Conservation (phyloP, 2,329 filamentous ascomycete species). For the Arthrinium phaeospermum region DNA sequence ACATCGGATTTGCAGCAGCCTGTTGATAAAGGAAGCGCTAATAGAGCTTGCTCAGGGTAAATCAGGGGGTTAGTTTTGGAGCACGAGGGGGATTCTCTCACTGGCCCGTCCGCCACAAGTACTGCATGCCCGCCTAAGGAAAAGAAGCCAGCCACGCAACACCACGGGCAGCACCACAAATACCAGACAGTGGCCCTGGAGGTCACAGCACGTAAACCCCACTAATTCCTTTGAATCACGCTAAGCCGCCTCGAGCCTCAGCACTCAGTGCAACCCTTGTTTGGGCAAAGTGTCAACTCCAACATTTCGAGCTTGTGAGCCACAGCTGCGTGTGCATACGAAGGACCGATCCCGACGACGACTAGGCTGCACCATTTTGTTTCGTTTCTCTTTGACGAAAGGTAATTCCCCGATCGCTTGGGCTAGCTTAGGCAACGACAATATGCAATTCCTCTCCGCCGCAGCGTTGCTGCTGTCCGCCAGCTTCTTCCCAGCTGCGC, state of each 20-base stretch:
- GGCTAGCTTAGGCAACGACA: conserved; percentile 22
- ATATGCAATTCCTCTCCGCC: conserved; percentile 52
- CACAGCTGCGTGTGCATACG: conserved; percentile 12
- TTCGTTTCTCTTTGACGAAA: not conserved
- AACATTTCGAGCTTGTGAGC: conserved; percentile 17
- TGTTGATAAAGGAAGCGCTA: not conserved
- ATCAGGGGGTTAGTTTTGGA: conserved; percentile 6
- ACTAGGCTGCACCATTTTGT: conserved; percentile 6
- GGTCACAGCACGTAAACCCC: not conserved
- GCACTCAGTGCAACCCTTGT: conserved; percentile 2
- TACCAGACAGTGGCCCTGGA: not conserved
- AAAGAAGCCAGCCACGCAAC: not conserved
- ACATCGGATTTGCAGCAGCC: conserved; percentile 1
- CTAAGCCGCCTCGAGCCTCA: conserved; percentile 22
- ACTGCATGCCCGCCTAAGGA: not conserved
- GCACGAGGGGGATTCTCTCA: not conserved
- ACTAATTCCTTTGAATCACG: not conserved
- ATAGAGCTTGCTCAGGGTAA: not conserved
- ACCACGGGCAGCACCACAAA: not conserved
- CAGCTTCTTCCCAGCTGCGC: conserved; percentile 51
- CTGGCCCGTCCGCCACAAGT: not conserved
- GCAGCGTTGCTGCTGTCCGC: conserved; percentile 59
- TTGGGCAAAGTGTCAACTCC: conserved; percentile 27
- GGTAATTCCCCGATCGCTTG: not conserved
- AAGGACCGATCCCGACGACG: not conserved